Evolutionary conservation across 116 monocot species (phyloP).

Genomic region (Papilionanthe hybrid): DNA sequence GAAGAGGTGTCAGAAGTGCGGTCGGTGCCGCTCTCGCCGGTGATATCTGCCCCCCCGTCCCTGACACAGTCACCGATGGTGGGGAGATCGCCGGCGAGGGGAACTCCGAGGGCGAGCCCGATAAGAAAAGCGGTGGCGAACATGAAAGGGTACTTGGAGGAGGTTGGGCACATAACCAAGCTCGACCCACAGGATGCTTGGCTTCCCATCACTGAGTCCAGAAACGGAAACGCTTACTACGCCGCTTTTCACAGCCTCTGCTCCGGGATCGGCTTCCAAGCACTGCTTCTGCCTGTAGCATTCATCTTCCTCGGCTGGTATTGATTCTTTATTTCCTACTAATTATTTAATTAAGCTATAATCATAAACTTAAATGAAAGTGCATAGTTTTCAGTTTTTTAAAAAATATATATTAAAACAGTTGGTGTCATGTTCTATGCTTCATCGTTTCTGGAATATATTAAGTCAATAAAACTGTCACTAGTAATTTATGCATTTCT

Average conservation of each 20-base stretch:
- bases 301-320: slow-evolving; percentile 83
- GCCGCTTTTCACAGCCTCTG: slow-evolving; percentile 76
- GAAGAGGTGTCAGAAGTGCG: slow-evolving; percentile 28
- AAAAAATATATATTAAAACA: no score
- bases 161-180: slow-evolving; percentile 58
- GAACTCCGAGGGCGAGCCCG: slow-evolving; percentile 53
- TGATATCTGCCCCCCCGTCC: slow-evolving; percentile 58
- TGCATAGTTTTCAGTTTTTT: no score
- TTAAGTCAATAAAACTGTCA: no score
- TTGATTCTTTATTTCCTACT: not conserved
- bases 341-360: not conserved
- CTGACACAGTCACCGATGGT: slow-evolving; percentile 40
- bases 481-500: no score
- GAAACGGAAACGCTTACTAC: slow-evolving; percentile 84
- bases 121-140: slow-evolving; percentile 48
- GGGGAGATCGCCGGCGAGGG: slow-evolving; percentile 22
- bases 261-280: slow-evolving; percentile 82
- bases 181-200: slow-evolving; percentile 64
- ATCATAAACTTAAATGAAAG: not conserved
- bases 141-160: slow-evolving; percentile 66
- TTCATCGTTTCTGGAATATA: no score
- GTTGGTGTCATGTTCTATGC: no score
- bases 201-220: slow-evolving; percentile 88
- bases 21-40: slow-evolving; percentile 30
- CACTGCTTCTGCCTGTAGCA: slow-evolving; percentile 69